Base-by-base conservation (phyloP, 2,329 filamentous ascomycete genomes). In the Fusarium tupiense region DNA sequence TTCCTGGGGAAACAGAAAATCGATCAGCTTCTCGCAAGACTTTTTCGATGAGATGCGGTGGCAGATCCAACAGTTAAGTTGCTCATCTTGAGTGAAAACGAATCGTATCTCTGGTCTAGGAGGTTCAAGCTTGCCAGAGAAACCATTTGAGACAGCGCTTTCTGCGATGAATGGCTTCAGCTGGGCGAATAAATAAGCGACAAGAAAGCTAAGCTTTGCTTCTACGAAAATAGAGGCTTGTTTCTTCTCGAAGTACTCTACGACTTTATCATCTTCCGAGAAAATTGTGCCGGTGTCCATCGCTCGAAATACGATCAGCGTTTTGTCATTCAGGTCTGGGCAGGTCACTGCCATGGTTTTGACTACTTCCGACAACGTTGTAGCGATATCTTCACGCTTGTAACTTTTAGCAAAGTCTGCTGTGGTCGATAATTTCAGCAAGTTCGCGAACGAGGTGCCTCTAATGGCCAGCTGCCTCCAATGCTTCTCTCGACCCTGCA, bases 231-330 rank as follows among this genome's bases (percentile, higher is more conserved):
- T 24, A 43, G 41, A 41, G 22, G 8, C 22, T 9, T 41, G 1
- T 14, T 9, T 41, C 5, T 8, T 14, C n/a, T n/a, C 6, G 26
- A 6, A 6, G 6, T 6, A 26, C 2, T 26, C 6, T 26, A 2
- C 6, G 26, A 6, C 6, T 26, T 26, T 26, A 2, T 40, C 38
- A 3, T 7, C 2, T n/a, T 43, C 22, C 14, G 1, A 11, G 0
- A 7, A 6, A 5, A n/a, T 6, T 17, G n/a, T 44, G 4, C 41
- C n/a, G 0, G 6, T 44, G 7, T n/a, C 0, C 16, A 0, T 12
- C 22, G 4, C 0, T 24, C 6, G 0, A 6, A 44, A 44, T 17
- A 17, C 14, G 0, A 44, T 24, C 22, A 44, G 6, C 22, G 41
- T 24, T 0, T 9, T 2, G n/a, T 44, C n/a, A 1, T 44, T 11